Evolutionary conservation across 2,329 filamentous ascomycete species (phyloP), one percentile per base, ranked within the genome.

Genomic region (Arthroderma uncinatum): DNA sequence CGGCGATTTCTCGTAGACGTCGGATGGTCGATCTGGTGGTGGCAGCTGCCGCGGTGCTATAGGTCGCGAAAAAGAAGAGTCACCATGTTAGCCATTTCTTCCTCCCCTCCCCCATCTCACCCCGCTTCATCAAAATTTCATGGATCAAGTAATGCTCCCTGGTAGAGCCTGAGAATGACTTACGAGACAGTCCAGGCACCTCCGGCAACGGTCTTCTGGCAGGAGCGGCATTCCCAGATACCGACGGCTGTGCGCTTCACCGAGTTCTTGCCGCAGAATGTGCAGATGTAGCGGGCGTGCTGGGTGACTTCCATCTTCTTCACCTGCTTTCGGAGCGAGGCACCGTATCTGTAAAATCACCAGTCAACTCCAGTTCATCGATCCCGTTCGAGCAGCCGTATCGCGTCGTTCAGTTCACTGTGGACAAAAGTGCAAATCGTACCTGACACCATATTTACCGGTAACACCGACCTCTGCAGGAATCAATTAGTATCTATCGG

Each of bases 291-390:
- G 77, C 87, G 87, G 80, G 90, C 89, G 83, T 98, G 93, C 79
- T 97, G 93, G 72, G 89, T 88, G 77, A 97, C 88, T 86, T 97
- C 93, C 87, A 96, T 95, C 88, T 96, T 96, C 89, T 97, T 97
- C 74, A 93, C 86, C 77, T 90, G 91, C 85, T 97, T 97, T 80
- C 91, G 89, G 79, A 97, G 89, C 73, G 93, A 97, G 76, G 93
- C 92, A 91, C 92, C 93, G 79, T 95, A 95, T 84, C 89, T 92
- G 68, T 50, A n/a, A n/a, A 19, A 8, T 33, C 44, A n/a, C 28
- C 44, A 50, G 44, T 50, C 23, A 50, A 50, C 10, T 4, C 19
- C 25, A n/a, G 25, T 19, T 25, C 44, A 33, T 33, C 44, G 8
- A 6, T 25, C 25, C 19, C 25, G 14, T 33, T 16, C 25, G 25